phyloP scores from a whole-genome alignment of 1,139 yeast species.

The Candida sp. region DNA sequence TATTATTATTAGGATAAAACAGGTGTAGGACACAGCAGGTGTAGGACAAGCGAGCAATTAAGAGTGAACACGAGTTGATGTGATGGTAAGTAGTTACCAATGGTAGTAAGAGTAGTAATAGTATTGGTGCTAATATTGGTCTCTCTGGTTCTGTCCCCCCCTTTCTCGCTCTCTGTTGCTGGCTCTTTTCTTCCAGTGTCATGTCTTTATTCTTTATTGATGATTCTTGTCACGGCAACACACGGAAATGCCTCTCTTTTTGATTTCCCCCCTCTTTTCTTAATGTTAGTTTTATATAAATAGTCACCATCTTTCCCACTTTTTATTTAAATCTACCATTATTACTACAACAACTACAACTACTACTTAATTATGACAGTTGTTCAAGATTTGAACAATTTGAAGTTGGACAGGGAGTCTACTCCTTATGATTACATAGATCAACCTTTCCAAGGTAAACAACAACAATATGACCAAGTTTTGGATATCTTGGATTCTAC shows the following conservation, averaged over 20 bases:
- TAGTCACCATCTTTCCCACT: too few species aligned
- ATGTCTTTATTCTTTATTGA: neutral
- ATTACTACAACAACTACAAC: too few species aligned
- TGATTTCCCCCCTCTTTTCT: neutral
- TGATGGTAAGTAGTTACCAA: too few species aligned
- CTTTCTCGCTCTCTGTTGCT: neutral
- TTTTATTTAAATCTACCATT: too few species aligned
- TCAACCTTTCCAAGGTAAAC: constrained; percentile 76
- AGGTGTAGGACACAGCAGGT: neutral
- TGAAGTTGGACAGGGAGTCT: constrained; percentile 12
- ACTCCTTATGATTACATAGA: constrained; percentile 65
- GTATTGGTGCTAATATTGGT: too few species aligned
- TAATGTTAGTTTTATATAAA: neutral
- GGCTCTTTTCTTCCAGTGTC: neutral
- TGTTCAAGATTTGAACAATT: neutral
- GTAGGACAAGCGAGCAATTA: neutral
- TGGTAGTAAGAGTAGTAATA: too few species aligned
- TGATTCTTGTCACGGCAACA: constrained; percentile 1
- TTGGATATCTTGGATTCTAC: constrained; percentile 77
- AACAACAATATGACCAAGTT: constrained; percentile 76
- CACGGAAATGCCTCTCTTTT: constrained; percentile 1
- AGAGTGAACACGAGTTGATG: too few species aligned
- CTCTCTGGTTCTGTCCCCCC: neutral
- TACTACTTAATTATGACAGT: neutral
- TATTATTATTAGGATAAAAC: neutral